phyloP scores from a whole-genome alignment of 2,329 filamentous ascomycete species.

The Dactylonectria macrodidyma region DNA sequence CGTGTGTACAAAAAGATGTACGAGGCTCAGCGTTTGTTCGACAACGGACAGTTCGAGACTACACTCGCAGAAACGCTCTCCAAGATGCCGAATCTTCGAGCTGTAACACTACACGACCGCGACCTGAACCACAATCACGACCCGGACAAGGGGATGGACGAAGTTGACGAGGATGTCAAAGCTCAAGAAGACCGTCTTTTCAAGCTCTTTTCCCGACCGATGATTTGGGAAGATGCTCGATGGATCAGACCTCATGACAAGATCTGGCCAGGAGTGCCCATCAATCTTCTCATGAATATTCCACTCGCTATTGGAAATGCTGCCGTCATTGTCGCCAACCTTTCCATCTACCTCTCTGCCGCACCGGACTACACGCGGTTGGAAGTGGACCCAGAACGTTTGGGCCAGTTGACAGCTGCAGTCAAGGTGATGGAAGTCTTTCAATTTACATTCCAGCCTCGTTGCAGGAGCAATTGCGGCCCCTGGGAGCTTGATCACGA shows the following conservation, averaged over 20 bases:
- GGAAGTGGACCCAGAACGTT: not conserved
- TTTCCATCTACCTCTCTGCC: slow-evolving; percentile 8
- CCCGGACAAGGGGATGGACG: not conserved
- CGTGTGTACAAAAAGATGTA: slow-evolving; percentile 3
- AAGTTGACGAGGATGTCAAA: not conserved
- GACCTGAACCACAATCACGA: slow-evolving; percentile 4
- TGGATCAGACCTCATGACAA: slow-evolving; percentile 2
- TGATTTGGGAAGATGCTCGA: slow-evolving; percentile 14
- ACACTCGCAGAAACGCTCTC: slow-evolving; percentile 2
- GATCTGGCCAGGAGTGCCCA: not conserved
- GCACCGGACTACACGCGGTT: not conserved
- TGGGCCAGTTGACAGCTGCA: not conserved
- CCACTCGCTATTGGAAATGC: not conserved
- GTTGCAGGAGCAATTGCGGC: slow-evolving; percentile 1
- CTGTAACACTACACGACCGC: slow-evolving; percentile 7
- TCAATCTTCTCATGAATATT: slow-evolving; percentile 10
- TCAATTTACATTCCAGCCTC: slow-evolving; percentile 13
- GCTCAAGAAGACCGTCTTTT: slow-evolving; percentile 11
- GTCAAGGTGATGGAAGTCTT: slow-evolving; percentile 3
- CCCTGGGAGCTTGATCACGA: slow-evolving; percentile 2
- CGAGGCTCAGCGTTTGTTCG: not conserved
- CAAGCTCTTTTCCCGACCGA: slow-evolving; percentile 6
- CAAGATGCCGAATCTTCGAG: not conserved
- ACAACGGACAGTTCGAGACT: not conserved
- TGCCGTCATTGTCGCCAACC: not conserved